Evolutionary conservation across 1,139 yeast species (phyloP).

Genomic region (Taphrina communis): DNA sequence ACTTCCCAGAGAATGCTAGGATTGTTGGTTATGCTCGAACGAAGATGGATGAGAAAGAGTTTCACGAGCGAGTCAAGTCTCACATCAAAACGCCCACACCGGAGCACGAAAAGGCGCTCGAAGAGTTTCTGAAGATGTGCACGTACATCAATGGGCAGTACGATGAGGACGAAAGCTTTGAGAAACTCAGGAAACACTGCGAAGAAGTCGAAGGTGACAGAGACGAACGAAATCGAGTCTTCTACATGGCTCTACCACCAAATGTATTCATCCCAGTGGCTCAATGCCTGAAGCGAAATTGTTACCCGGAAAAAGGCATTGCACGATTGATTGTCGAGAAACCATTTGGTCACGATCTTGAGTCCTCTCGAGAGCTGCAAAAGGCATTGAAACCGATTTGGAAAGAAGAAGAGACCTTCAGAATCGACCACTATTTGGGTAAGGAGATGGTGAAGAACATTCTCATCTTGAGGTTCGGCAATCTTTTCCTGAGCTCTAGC

Average conservation of each 20-base stretch:
- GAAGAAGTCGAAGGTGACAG: constrained; percentile 61
- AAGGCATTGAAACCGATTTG: constrained; percentile 78
- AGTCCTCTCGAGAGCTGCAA: constrained; percentile 77
- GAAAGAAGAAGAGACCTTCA: constrained; percentile 86
- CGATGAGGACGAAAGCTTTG: constrained; percentile 76
- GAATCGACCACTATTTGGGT: constrained; percentile 97
- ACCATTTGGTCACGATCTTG: constrained; percentile 94
- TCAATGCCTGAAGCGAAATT: constrained; percentile 68
- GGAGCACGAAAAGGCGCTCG: constrained; percentile 55
- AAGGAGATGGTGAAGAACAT: constrained; percentile 97
- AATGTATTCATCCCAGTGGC: constrained; percentile 85
- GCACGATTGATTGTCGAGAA: constrained; percentile 91
- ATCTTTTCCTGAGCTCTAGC: constrained; percentile 77
- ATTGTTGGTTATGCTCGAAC: constrained; percentile 94
- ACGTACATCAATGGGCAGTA: constrained; percentile 78
- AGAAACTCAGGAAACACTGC: constrained; percentile 61
- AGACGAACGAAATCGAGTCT: constrained; percentile 60
- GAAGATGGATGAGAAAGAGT: constrained; percentile 67
- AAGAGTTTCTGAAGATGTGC: constrained; percentile 65
- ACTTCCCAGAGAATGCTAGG: constrained; percentile 69
- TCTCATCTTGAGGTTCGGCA: constrained; percentile 85
- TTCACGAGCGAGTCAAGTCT: constrained; percentile 68
- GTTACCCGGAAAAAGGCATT: constrained; percentile 70
- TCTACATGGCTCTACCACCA: constrained; percentile 94
- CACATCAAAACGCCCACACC: constrained; percentile 67